These are phyloP conservation scores for Mortierella alpina DNA, from an alignment of 192 early-diverging fungal species.

Conservation along the genomic window DNA sequence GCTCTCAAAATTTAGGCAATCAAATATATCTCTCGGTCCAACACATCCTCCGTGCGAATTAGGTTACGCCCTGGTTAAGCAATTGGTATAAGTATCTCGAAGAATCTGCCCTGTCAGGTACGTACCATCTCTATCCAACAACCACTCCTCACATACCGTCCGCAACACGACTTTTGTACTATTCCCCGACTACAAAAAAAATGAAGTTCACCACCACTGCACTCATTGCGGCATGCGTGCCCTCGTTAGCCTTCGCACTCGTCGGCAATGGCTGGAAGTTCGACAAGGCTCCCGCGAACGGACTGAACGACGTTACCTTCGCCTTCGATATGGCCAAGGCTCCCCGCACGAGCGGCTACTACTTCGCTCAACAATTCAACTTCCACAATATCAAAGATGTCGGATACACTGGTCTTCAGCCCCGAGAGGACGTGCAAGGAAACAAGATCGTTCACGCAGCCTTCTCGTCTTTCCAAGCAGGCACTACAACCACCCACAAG, in stretches of 20 bases:
- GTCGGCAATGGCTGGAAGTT: constrained; percentile 15
- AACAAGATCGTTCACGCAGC: constrained; percentile 15
- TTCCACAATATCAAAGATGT: not conserved
- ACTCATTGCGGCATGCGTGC: constrained; percentile 11
- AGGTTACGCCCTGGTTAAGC: no score
- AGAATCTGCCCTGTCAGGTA: no score
- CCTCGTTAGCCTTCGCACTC: constrained; percentile 19
- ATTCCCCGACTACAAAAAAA: no score
- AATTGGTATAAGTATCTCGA: no score
- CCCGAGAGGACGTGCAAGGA: constrained; percentile 15
- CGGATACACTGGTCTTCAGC: constrained; percentile 27
- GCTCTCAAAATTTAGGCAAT: no score
- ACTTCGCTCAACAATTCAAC: constrained; percentile 28
- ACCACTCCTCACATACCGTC: no score
- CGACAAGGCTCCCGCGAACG: not conserved
- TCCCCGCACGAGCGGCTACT: constrained; percentile 27
- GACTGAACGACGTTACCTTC: constrained; percentile 30
- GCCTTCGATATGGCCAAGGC: constrained; percentile 34
- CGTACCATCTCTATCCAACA: no score
- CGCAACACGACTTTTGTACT: no score
- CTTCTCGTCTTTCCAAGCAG: constrained; percentile 21
- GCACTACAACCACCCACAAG: constrained; percentile 12
- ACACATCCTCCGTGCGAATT: no score
- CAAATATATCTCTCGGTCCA: no score
- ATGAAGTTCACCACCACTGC: not conserved